Conservation (phyloP, 345 rosid genomes). For the Bruguiera gymnorhiza region DNA sequence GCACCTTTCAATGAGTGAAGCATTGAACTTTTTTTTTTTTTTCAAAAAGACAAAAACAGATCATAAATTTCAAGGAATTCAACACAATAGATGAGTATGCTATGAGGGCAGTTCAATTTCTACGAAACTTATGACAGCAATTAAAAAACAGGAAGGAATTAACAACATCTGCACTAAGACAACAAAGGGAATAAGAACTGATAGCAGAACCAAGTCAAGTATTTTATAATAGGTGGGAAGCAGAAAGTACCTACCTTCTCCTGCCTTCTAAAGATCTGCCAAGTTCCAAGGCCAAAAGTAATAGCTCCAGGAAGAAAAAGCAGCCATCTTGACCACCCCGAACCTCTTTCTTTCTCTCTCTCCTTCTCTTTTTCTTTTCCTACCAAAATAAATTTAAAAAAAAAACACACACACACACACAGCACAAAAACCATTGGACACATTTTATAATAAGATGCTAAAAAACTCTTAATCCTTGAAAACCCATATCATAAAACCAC, state of each 20-base stretch:
- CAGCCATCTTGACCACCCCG: constrained; percentile 59
- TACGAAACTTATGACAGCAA: background rate
- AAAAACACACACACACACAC: too few relatives aligned
- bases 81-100: background rate
- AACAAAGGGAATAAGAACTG: background rate
- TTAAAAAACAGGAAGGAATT: background rate
- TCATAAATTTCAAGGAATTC: background rate
- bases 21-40: too few relatives aligned
- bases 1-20: too few relatives aligned
- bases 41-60: background rate
- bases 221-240: too few relatives aligned
- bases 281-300: constrained; percentile 92
- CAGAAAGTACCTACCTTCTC: constrained; percentile 56
- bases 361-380: background rate
- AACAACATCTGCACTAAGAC: background rate
- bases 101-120: background rate
- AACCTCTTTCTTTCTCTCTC: constrained; percentile 38
- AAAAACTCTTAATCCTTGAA: background rate
- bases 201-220: background rate
- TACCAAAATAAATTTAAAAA: background rate
- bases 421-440: background rate
- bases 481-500: background rate
- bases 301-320: constrained; percentile 88
- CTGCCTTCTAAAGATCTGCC: constrained; percentile 91
- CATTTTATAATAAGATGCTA: too few relatives aligned